Base-by-base conservation (phyloP, 768 basidiomycete genomes). In the Mycena maculata region DNA sequence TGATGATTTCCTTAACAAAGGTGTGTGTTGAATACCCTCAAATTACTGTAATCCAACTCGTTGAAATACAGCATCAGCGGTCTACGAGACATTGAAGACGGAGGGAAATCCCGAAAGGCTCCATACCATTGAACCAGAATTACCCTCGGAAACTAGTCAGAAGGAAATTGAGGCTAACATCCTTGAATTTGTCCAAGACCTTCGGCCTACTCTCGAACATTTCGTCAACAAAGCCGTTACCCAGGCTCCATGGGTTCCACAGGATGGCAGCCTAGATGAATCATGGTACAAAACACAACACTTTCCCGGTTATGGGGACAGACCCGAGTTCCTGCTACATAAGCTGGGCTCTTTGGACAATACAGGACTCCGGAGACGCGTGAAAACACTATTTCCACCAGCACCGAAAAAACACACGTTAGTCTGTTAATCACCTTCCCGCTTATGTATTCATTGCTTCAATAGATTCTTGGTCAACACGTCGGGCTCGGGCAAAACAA, bases 401-500 rank as follows among this genome's bases (percentile, higher is more conserved):
- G 2, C 7, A 18, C 48, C 48, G 13, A 8, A 49, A 27, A 11
- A 10, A 2, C 48, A 49, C 28, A 49, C 28, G 48, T 49, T 16
- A 12, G 48, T 49, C 16, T n/a, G n/a, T 25, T n/a, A n/a, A n/a
- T 49, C 10, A 4, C 6, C 27, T 28, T 28, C 12, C 27, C 11
- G 15, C 16, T 18, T 2, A 28, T 16, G 9, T 28, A 23, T 18
- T 6, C 23, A 20, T 15, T n/a, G n/a, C n/a, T 13, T 23, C 27
- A 13, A 16, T 27, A 65, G 64, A 23, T 61, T 67, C 41, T 27
- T 67, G 12, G 66, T 67, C 8, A 67, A 67, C 33, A 31, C 60
- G 7, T 67, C 60, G 4, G 66, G 66, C 13, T 58, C 66, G 25
- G 60, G 66, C 18, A 67, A 67, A 27, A 62, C 66, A 11, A 62